Base-by-base conservation (phyloP, 2,329 filamentous ascomycete species). In the Colletotrichum eremochloae region DNA sequence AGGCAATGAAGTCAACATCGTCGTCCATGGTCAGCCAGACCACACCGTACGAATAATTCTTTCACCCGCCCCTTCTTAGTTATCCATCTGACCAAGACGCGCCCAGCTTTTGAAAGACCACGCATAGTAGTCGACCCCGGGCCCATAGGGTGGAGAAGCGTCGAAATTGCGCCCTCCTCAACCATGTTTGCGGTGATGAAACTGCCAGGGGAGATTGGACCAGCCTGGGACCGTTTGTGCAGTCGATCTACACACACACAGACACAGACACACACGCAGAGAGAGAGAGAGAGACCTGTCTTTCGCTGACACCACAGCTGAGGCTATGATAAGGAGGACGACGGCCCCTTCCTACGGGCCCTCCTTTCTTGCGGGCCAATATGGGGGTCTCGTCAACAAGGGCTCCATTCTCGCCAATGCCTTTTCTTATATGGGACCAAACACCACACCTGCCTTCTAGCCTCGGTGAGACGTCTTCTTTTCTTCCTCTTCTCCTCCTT, bases 161-260 rank as follows among this genome's bases (percentile, higher is more conserved):
- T 38, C 60, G 69, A 72, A 72, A 69, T 72, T 72, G 69, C 69
- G 24, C 9, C 46, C 46, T 55, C 69, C 66, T 72, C 69, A 52
- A 60, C 66, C 66, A 55, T 52, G 53, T 72, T 64, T 60, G 65
- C 61, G n/a, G 66, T 72, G 66, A 67, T 72, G 69, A 72, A 72
- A 72, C 66, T 67, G 66, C 53, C 53, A 72, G 60, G 50, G 69
- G 60, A 72, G 69, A 72, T 69, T 72, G 68, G 69, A 69, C 60
- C 69, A 61, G 69, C 38, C 69, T 60, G 56, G 57, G 68, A 58
- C 62, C 57, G 64, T 62, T 50, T 52, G 33, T 46, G 18, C 44
- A 50, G 24, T 72, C 58, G 64, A 71, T 58, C 63, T 64, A 60
- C 65, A 67, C 66, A 18, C 66, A 46, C 46, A 65, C 46, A 56